Evolutionary conservation across 2,329 filamentous ascomycete species (phyloP).

Genomic region (Plectosphaerella sp.): DNA sequence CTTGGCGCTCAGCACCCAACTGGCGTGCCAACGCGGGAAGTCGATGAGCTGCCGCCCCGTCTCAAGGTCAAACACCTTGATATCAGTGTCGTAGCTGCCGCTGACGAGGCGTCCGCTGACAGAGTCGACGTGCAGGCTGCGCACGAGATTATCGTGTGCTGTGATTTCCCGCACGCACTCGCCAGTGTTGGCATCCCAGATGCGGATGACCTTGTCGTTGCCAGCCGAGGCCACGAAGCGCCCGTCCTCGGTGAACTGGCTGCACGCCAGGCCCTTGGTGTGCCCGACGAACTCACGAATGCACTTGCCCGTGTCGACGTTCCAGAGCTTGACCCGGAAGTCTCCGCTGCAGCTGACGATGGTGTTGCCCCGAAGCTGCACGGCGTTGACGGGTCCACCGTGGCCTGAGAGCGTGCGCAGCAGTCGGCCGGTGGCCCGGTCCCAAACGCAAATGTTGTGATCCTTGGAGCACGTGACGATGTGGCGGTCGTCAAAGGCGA

Average conservation of each 20-base stretch:
- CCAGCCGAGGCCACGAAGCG: constrained; percentile 89
- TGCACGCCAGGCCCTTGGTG: constrained; percentile 90
- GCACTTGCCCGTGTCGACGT: constrained; percentile 80
- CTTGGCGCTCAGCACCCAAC: constrained; percentile 95
- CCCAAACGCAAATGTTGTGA: constrained; percentile 89
- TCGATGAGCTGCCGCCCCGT: constrained; percentile 74
- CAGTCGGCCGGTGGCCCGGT: constrained; percentile 71
- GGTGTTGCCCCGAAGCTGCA: constrained; percentile 89
- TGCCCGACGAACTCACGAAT: constrained; percentile 88
- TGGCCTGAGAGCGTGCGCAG: constrained; percentile 81
- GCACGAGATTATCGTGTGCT: constrained; percentile 81
- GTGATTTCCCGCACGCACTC: constrained; percentile 75
- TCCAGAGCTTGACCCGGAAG: constrained; percentile 92
- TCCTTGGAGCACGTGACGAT: constrained; percentile 98
- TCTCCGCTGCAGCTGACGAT: constrained; percentile 93
- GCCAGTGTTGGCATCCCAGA: constrained; percentile 91
- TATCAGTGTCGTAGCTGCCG: constrained; percentile 90
- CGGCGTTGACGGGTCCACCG: constrained; percentile 88
- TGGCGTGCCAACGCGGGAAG: constrained; percentile 92
- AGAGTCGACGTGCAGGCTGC: constrained; percentile 86
- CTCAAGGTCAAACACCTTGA: constrained; percentile 89
- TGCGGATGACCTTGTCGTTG: constrained; percentile 91
- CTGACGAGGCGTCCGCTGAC: constrained; percentile 82
- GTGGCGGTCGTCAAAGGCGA: constrained; percentile 86
- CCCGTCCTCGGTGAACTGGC: constrained; percentile 95